Percentiles rank a stretch among this genome's conserved stretches.
Conservation (phyloP, 176 grass and related monocot genomes). For the maize (Zea mays) region DNA sequence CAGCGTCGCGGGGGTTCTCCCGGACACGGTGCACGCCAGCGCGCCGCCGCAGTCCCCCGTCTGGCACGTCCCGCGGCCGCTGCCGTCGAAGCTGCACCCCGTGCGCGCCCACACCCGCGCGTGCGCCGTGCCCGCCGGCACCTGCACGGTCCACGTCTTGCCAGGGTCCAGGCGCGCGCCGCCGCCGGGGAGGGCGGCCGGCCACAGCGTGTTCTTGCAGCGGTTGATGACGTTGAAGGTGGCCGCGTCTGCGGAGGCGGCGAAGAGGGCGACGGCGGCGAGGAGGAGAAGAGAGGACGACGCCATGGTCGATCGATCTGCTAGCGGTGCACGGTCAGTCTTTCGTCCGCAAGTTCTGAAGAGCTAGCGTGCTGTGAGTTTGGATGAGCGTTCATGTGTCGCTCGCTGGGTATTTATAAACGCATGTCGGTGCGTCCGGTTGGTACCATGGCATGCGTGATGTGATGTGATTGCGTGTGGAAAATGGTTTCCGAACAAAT, state of each 20-base stretch:
- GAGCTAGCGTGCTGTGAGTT: neutral
- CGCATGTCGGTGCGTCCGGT: neutral
- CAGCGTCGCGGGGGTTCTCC: constrained; percentile 46
- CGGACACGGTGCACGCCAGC: constrained; percentile 49
- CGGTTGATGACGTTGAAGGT: constrained; percentile 54
- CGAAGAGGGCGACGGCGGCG: neutral
- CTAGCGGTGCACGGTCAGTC: neutral
- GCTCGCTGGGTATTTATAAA: neutral
- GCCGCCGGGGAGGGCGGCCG: constrained; percentile 48
- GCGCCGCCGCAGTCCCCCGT: constrained; percentile 53
- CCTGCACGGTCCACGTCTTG: constrained; percentile 35
- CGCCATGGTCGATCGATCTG: neutral
- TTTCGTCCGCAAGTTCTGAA: neutral
- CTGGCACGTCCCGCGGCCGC: constrained; percentile 41
- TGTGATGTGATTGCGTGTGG: neutral
- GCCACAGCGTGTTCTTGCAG: constrained; percentile 55
- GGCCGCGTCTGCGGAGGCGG: constrained; percentile 32
- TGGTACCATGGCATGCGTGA: neutral
- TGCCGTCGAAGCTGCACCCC: constrained; percentile 48
- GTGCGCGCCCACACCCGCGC: constrained; percentile 62
- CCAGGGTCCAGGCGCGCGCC: constrained; percentile 40
- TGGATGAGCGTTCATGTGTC: neutral
- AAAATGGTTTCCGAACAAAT: neutral
- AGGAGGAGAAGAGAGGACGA: neutral
- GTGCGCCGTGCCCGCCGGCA: constrained; percentile 23